Evolutionary conservation across 2,329 filamentous ascomycete species (phyloP), one percentile per base, ranked within the genome.

Genomic region (Penicillium sp.): DNA sequence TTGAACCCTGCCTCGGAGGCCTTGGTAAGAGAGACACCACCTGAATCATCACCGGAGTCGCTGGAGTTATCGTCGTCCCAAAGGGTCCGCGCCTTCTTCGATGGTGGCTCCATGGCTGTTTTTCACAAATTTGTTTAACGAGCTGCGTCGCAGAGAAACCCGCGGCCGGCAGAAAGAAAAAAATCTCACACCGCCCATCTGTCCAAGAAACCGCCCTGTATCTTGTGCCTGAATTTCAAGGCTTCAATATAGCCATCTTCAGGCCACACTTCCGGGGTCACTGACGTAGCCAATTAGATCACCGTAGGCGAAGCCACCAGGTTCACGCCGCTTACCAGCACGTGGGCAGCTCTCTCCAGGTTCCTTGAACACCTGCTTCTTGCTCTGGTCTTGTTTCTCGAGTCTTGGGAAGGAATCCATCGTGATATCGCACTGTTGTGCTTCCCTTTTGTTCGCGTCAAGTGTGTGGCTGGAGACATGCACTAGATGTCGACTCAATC

Each of bases 1-100:
- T 90, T 92, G 74, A 98, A 84, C 33, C 75, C 75, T 39, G 73
- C 65, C 31, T 70, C 69, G 16, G 70, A 64, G 58, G 72, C 74
- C 66, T 69, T 66, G 59, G 63, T 69, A 49, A 73, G 60, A 27
- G 75, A 64, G 43, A 74, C 77, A 59, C 77, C 77, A 56, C 77
- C 78, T 52, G 74, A 74, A 53, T 76, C 75, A 55, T 72, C 71
- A 27, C 72, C 75, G 40, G 70, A 73, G 41, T 76, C 75, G 53
- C 72, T 77, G 31, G 74, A 77, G 53, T 71, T 75, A 44, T 74
- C 73, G 10, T 79, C 75, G 40, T 79, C 73, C 49, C 79, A 64
- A 18, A 79, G 62, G 54, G 73, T 78, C 56, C 73, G 75, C 62
- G 72, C 70, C 40, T 72, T 77, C 58, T 78, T 78, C 19, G 75